Percentiles rank a stretch among this genome's conserved stretches.
phyloP scores from a whole-genome alignment of 306 rosid species.

The Mucuna pruriens region DNA sequence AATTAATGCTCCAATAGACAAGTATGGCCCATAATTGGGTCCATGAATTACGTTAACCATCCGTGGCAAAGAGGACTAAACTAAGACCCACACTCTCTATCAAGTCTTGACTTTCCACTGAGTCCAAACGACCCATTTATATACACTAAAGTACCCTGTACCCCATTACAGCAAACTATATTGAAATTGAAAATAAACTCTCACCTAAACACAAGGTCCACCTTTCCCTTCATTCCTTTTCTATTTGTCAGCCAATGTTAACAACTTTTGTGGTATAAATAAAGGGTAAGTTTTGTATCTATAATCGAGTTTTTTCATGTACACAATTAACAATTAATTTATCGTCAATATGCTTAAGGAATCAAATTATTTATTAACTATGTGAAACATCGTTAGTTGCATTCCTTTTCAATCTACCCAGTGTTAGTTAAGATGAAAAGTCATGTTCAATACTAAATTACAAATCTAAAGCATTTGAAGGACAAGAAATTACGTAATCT shows the following conservation, averaged over 20 bases:
- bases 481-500: neutral
- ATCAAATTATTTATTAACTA: neutral
- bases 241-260: neutral
- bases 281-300: neutral
- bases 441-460: neutral
- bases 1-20: constrained; percentile 20
- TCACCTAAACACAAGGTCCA: constrained; percentile 6
- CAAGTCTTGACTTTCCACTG: neutral
- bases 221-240: neutral
- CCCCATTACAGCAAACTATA: neutral
- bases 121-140: neutral
- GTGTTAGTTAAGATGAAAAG: neutral
- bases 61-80: neutral
- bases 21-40: neutral
- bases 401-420: neutral
- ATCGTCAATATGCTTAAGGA: neutral
- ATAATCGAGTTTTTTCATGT: neutral
- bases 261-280: neutral
- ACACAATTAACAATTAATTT: neutral
- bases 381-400: neutral
- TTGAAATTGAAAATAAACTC: neutral
- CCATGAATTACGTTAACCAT: constrained; percentile 36
- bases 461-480: neutral
- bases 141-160: neutral
- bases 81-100: constrained; percentile 8